A percentile compares a stretch with the other conserved stretches of the same genome.
Evolutionary conservation across 2,329 filamentous ascomycete genomes (phyloP).

Genomic region (Hypoxylon sp.): DNA sequence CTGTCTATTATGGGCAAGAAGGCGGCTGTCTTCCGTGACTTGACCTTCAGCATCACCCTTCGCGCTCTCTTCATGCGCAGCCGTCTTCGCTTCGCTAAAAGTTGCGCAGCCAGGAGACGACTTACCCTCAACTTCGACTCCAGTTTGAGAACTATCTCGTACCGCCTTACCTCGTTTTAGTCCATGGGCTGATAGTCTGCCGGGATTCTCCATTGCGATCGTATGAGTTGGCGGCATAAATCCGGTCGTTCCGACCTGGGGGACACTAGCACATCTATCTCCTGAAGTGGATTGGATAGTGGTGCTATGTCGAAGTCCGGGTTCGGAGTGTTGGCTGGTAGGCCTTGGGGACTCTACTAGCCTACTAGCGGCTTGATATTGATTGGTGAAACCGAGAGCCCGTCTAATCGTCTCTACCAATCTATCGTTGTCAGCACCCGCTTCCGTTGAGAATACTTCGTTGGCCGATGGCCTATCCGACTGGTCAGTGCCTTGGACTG

Average conservation of each 20-base stretch:
- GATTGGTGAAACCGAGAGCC: not conserved
- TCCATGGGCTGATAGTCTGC: not conserved
- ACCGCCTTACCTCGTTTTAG: not conserved
- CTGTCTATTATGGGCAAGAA: not conserved
- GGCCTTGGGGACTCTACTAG: not conserved
- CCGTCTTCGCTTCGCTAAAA: not conserved
- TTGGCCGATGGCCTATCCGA: not conserved
- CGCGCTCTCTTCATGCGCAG: not conserved
- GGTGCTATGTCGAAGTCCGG: not conserved
- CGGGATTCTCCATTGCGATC: not conserved
- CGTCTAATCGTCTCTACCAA: slow-evolving; percentile 3
- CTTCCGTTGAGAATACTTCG: not conserved
- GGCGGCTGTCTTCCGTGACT: not conserved
- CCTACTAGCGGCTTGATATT: not conserved
- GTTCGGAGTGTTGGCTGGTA: not conserved
- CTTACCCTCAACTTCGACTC: not conserved
- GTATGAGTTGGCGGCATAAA: not conserved
- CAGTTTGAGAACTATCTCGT: too few species aligned
- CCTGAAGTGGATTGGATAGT: not conserved
- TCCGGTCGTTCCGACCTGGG: not conserved
- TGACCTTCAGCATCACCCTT: not conserved
- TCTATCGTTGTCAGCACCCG: not conserved
- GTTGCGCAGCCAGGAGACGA: not conserved
- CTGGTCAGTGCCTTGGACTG: not conserved
- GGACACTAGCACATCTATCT: slow-evolving; percentile 6